Evolutionary conservation across 345 rosid species (phyloP), one percentile per base, ranked within the genome.

Genomic region (Microcos paniculata): DNA sequence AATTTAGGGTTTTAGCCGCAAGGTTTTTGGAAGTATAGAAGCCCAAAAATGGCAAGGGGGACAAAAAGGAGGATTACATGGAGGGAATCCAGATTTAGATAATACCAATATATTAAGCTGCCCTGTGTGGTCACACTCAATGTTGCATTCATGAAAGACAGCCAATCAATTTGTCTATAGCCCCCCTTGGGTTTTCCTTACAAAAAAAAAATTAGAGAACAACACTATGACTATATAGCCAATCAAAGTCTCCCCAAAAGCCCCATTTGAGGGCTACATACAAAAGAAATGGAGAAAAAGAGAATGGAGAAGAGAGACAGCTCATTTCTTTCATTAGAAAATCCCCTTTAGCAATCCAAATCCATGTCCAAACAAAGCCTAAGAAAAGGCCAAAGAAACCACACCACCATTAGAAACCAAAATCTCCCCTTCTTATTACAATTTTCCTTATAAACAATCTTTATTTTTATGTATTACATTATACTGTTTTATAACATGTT

Each of bases 71-170:
- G 78, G 82, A 72, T 80, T 87, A 76, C 78, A 79, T 61, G 68
- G 70, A 68, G 73, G 69, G 85, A 81, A 82, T 76, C 82, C 78
- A 79, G 77, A 78, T 43, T 80, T 66, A 74, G 85, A 79, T 84
- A 81, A 83, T 80, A 83, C 73, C 74, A 82, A 78, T 75, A 58
- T 62, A 74, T 70, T 81, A 79, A 75, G 76, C 78, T 72, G 87
- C 71, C 85, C 46, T 80, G 79, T 79, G 73, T 70, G 74, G 82
- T 79, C 89, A 80, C 79, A 52, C 76, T 82, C 78, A 70, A 59
- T 72, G 87, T 70, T 83, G 83, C 82, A 68, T 78, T 77, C 88
- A 84, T 85, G 84, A 84, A 84, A 78, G 85, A 74, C 88, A 85
- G 72, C 78, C 79, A 72, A 81, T 82, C 78, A 80, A 76, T 72